Percentiles rank a stretch among this genome's conserved stretches.
Evolutionary conservation across 345 rosid genomes (phyloP).

Genomic region (Sonneratia alba): DNA sequence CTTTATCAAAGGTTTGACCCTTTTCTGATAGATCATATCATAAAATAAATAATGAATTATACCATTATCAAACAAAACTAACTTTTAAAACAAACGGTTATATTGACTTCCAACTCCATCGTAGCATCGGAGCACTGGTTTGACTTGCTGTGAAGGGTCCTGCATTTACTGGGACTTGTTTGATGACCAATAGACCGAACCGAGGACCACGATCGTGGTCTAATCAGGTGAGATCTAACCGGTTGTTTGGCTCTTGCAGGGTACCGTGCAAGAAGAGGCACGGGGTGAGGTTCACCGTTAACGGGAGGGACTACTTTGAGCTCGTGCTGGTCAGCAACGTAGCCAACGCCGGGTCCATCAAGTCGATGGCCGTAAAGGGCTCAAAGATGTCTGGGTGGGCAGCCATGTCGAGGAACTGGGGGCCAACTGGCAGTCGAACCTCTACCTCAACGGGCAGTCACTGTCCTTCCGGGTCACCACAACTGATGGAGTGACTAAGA

Average conservation of each 20-base stretch:
- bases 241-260: conserved; percentile 26
- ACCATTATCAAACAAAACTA: no score
- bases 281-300: conserved; percentile 80
- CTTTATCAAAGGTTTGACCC: conserved; percentile 47
- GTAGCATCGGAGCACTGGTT: no score
- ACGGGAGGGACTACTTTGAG: conserved; percentile 82
- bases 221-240: not conserved
- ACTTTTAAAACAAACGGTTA: no score
- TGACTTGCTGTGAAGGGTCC: no score
- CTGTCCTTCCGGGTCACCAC: conserved; percentile 68
- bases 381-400: conserved; percentile 60
- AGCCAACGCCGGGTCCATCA: conserved; percentile 67
- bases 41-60: no score
- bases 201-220: no score
- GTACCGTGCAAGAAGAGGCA: conserved; percentile 72
- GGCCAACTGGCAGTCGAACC: conserved; percentile 89
- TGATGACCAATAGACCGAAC: no score
- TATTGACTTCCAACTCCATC: no score
- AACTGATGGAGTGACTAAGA: conserved; percentile 47
- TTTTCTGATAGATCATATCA: no score
- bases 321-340: conserved; percentile 65
- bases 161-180: no score
- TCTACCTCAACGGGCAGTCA: conserved; percentile 68
- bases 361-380: conserved; percentile 60
- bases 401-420: conserved; percentile 92